Conservation (phyloP, 169 alveolate species). For the Perkinsus chesapeaki region DNA sequence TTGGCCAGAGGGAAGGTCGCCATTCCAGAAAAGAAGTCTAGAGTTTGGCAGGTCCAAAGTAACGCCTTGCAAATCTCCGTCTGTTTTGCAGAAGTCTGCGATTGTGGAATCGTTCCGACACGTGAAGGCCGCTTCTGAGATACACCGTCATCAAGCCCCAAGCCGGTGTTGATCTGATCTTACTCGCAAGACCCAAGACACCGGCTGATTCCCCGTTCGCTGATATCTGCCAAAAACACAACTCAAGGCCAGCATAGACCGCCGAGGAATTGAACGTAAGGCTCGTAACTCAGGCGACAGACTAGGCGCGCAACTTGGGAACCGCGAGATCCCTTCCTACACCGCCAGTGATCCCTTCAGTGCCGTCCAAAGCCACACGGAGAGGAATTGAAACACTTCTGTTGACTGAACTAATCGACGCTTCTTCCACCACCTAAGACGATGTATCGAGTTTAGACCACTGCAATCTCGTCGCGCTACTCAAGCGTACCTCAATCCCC, state of each 20-base stretch:
- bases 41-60: not conserved
- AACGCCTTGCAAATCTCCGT: not conserved
- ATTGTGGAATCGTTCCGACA: not conserved
- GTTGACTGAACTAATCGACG: not conserved
- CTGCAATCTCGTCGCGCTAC: too few species aligned
- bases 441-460: not conserved
- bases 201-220: not conserved
- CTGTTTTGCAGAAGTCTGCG: not conserved
- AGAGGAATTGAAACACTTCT: not conserved
- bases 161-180: not conserved
- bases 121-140: not conserved
- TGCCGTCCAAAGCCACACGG: not conserved
- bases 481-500: not conserved
- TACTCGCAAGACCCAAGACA: not conserved
- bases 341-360: not conserved
- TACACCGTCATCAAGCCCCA: not conserved
- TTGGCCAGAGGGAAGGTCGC: not conserved
- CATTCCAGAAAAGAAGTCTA: not conserved
- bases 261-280: too few species aligned
- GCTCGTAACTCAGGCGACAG: too few species aligned
- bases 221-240: not conserved
- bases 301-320: too few species aligned
- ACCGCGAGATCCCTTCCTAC: not conserved
- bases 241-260: not conserved
- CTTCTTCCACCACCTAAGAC: not conserved